Base-by-base conservation (phyloP, 768 basidiomycete genomes). In the Chalciporus pseudorubinellus region DNA sequence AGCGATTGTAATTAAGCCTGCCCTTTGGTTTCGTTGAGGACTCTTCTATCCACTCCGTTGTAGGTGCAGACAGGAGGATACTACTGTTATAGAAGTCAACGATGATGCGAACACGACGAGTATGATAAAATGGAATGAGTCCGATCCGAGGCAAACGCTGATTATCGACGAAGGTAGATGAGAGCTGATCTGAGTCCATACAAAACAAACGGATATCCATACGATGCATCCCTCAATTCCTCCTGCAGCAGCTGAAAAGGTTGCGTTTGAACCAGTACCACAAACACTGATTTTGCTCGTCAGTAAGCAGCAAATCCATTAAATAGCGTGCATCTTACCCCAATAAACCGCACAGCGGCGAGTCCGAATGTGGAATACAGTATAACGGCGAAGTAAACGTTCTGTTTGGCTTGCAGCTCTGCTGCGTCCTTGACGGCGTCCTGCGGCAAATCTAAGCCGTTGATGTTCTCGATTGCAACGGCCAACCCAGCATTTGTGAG, bases 211-310 rank as follows among this genome's bases (percentile, higher is more conserved):
- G 48, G 52, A 57, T 66, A 56, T 55, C 28, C 49, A 42, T 52
- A 44, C 21, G 12, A 48, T 26, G 34, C 33, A 3, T 46, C 47
- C 28, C 26, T 76, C 71, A 92, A 63, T 85, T 88, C 62, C 77
- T 80, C 60, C 90, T 80, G 79, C 86, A 92, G 68, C 78, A 87
- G 58, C 85, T 76, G 81, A 90, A 92, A 45, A 92, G 69, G 69
- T 91, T 90, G 57, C 89, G 81, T 70, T 80, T 87, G 75, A 91
- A 79, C 77, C 83, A 89, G 74, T 92, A 92, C 67, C 64, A 89
- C 58, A 92, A 64, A 67, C 89, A 92, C 90, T 92, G 57, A 3
- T 26, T 6, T 49, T 52, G 52, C n/a, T 46, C 29, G 31, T 53
- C 21, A 41, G 52, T 46, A 21, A 16, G 3, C 42, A 6, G 22